Base-by-base conservation (phyloP, 306 rosid genomes). In the Dalbergia cochinchinensis region DNA sequence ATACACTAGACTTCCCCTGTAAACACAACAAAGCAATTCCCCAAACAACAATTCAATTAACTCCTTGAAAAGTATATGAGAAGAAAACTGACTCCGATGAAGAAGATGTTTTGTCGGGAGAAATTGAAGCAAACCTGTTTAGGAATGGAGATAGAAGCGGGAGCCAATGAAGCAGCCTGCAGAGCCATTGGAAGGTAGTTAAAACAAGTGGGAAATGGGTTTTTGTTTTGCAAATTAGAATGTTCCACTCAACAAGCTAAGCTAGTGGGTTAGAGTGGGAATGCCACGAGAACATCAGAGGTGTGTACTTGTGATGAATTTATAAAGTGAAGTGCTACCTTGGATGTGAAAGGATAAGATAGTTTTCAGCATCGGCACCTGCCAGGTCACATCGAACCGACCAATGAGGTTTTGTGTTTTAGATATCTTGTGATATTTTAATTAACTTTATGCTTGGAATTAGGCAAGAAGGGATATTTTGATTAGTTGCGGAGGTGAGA, bases 1-100 rank as follows among this genome's bases (percentile, higher is more conserved):
- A 92, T 0, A 81, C 86, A 82, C 89, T 20, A 16, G 64, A 44
- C 78, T 91, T 96, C n/a, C 93, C 94, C 99, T 96, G 89, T 76
- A 87, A 76, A 71, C 58, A 81, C 15, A 73, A 60, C 14, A 18
- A 0, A 26, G 31, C 3, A 62, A 83, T 73, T 42, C 39, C 35
- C 37, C 63, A 53, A 71, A 26, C 58, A 84, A 15, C n/a, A 54
- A 20, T 62, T 83, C 71, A n/a, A 53, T 13, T 34, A 83, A 34
- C 65, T 22, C 72, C 63, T 35, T 3, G 13, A 22, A 65, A 57
- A 69, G 3, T 14, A 13, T 0, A 50, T 4, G 45, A 75, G 45
- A 5, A 57, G 44, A 16, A 1, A 26, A 26, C 1, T 26, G 31
- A 26, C 31, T 26, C 31, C 0, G 2, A 3, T 54, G n/a, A 18